A percentile compares a stretch with the other conserved stretches of the same genome.
Conservation (phyloP, 2,329 filamentous ascomycete genomes). For the Fusarium liriodendri region DNA sequence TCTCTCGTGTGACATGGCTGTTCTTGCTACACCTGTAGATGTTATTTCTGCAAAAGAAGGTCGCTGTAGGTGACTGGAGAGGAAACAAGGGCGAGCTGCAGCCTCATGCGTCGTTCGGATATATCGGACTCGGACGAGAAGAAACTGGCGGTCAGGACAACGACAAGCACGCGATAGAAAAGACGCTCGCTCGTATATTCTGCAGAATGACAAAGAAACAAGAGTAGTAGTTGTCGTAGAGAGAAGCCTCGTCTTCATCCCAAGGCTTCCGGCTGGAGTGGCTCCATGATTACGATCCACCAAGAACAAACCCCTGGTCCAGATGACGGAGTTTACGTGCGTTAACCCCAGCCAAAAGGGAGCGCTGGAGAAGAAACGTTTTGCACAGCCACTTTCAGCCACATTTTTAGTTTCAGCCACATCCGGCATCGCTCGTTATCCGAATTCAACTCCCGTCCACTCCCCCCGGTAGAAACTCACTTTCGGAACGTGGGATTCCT, state of each 20-base stretch:
- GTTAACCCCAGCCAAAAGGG: slow-evolving; percentile 1
- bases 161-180: background rate
- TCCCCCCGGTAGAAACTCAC: background rate
- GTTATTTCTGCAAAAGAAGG: background rate
- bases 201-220: background rate
- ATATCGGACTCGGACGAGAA: background rate
- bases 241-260: slow-evolving; percentile 21
- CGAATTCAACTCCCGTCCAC: background rate
- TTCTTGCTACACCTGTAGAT: background rate
- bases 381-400: background rate
- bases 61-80: background rate
- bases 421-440: background rate
- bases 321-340: slow-evolving; percentile 4
- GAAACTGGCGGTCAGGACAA: background rate
- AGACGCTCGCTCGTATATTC: background rate
- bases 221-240: background rate
- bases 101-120: slow-evolving; percentile 5
- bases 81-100: background rate
- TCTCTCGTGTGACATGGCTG: slow-evolving; percentile 19
- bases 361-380: background rate
- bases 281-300: slow-evolving; percentile 11
- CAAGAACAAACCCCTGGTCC: background rate
- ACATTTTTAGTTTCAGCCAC: background rate
- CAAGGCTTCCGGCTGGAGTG: background rate
- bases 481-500: background rate